Evolutionary conservation across 345 rosid genomes (phyloP), one percentile per base, ranked within the genome.

Genomic region (Linum lewisii): DNA sequence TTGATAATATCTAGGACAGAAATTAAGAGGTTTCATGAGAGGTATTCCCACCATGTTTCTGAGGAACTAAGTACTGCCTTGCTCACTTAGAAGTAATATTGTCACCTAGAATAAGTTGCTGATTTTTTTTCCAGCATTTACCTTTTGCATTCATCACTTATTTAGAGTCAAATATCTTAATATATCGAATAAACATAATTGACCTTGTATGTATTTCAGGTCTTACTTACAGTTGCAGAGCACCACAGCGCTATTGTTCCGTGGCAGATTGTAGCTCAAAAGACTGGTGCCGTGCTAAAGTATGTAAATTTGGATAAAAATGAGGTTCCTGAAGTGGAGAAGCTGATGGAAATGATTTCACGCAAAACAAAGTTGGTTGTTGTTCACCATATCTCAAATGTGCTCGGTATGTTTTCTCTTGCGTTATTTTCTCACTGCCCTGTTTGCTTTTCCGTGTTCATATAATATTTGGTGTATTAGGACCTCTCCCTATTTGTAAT

Each of bases 181-280:
- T n/a, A n/a, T n/a, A n/a, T n/a, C n/a, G n/a, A n/a, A n/a, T n/a
- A 52, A 9, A 9, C 24, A 3, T 52, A 0, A 21, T 20, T 38
- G 57, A 56, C 62, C 52, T 34, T 53, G 62, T 60, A 67, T 73
- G 69, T 65, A 61, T 66, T 57, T 63, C 82, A 93, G 99, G 64
- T 93, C 47, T 7, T 87, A 45, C 81, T 84, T 52, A 82, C 97
- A 13, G 62, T 89, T 20, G 97, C 91, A 7, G 99, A 93, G 61
- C 99, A 89, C 69, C 99, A 93, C 49, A 89, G 99, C 54, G 82
- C 86, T 51, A 86, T 93, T 66, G 97, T 89, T 63, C 99, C 99
- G n/a, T 89, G 97, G 97, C 99, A 93, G 81, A 58, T 86, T 38
- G 85, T 81, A 51, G 81, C 97, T 21, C 80, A 83, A 68, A 83